Percentiles rank a stretch among this genome's conserved stretches.
phyloP scores from a whole-genome alignment of 805 yeast species.

The Wickerhamiella azymoides region DNA sequence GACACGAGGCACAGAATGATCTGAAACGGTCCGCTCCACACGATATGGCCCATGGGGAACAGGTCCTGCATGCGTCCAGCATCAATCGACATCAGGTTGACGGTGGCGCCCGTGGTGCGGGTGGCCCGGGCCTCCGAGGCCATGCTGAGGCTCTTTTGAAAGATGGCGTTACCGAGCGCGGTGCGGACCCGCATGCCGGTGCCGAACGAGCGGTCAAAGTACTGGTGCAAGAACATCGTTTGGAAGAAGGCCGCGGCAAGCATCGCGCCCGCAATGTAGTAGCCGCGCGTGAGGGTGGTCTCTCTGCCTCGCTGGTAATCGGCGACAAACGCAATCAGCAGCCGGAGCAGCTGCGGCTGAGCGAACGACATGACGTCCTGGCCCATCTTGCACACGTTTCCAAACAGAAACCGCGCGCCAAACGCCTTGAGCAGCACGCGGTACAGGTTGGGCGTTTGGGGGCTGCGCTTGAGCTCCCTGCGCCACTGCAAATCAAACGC shows the following conservation, averaged over 20 bases:
- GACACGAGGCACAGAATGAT: slow-evolving; percentile 61
- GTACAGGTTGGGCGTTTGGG: slow-evolving; percentile 35
- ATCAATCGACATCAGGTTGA: slow-evolving; percentile 88
- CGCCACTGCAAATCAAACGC: slow-evolving; percentile 50
- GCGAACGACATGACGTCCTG: slow-evolving; percentile 72
- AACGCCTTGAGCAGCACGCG: slow-evolving; percentile 55
- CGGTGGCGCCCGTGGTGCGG: slow-evolving; percentile 82
- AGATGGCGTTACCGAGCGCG: slow-evolving; percentile 52
- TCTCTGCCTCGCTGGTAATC: slow-evolving; percentile 26
- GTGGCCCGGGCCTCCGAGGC: slow-evolving; percentile 50
- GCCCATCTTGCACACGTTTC: slow-evolving; percentile 54
- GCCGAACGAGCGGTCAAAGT: slow-evolving; percentile 34
- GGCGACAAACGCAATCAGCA: slow-evolving; percentile 48
- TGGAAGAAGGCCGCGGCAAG: slow-evolving; percentile 46
- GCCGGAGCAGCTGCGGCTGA: slow-evolving; percentile 73
- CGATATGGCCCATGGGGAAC: slow-evolving; percentile 58
- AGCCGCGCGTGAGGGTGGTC: slow-evolving; percentile 38
- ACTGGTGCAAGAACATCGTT: slow-evolving; percentile 55
- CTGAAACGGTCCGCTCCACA: slow-evolving; percentile 93
- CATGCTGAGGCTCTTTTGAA: slow-evolving; percentile 54
- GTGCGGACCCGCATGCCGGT: slow-evolving; percentile 49
- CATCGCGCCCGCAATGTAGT: slow-evolving; percentile 48
- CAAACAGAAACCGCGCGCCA: slow-evolving; percentile 55
- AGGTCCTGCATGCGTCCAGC: slow-evolving; percentile 78
- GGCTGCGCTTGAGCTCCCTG: slow-evolving; percentile 29